These are phyloP conservation scores for Phytophthora macrochlamydospora DNA, from an alignment of 352 stramenopile species.

Conservation along the genomic window DNA sequence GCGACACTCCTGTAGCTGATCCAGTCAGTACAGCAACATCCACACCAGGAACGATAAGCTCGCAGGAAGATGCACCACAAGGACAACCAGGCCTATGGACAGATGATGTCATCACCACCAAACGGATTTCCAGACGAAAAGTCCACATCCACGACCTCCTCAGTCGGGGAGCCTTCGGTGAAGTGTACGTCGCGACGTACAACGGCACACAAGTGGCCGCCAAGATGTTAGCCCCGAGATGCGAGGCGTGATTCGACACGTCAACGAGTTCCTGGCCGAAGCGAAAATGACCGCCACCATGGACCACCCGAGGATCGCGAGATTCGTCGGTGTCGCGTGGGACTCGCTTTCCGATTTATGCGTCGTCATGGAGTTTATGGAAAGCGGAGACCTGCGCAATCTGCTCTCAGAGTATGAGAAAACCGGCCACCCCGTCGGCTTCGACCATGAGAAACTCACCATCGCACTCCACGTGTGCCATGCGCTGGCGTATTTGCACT, in stretches of 20 bases:
- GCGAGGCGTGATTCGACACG: slow-evolving; percentile 9
- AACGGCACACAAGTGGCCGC: slow-evolving; percentile 26
- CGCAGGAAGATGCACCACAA: neutral
- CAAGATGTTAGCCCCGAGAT: slow-evolving; percentile 33
- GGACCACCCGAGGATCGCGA: slow-evolving; percentile 29
- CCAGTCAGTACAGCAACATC: too few relatives aligned
- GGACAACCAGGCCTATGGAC: slow-evolving; percentile 6
- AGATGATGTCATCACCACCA: slow-evolving; percentile 22
- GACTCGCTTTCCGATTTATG: slow-evolving; percentile 36
- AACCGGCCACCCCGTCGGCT: slow-evolving; percentile 9
- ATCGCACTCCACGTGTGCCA: slow-evolving; percentile 31
- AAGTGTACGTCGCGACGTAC: slow-evolving; percentile 35
- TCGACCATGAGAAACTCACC: slow-evolving; percentile 24
- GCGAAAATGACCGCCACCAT: slow-evolving; percentile 29
- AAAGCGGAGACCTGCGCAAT: slow-evolving; percentile 26
- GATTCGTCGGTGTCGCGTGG: slow-evolving; percentile 57
- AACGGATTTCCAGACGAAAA: slow-evolving; percentile 24
- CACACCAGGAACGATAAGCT: too few relatives aligned
- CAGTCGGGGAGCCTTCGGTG: slow-evolving; percentile 29
- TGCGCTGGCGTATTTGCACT: slow-evolving; percentile 17
- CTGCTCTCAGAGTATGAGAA: slow-evolving; percentile 17
- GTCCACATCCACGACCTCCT: slow-evolving; percentile 14
- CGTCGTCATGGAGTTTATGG: slow-evolving; percentile 35
- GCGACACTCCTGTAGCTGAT: too few relatives aligned
- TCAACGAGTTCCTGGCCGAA: slow-evolving; percentile 36